phyloP scores from a whole-genome alignment of 352 stramenopile species.

The Phytophthora meadii region DNA sequence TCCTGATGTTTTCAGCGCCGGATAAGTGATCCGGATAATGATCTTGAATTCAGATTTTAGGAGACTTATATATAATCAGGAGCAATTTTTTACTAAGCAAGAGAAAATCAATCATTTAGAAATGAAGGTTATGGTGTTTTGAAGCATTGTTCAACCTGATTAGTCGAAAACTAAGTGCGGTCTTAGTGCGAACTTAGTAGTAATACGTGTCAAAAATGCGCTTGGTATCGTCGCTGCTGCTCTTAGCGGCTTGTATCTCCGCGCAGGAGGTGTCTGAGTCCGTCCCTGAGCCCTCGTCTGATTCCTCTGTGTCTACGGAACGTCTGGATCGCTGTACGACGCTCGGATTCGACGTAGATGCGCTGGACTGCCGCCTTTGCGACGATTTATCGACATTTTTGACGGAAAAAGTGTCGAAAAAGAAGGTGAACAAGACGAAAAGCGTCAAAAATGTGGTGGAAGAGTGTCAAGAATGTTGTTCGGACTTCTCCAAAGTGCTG shows the following conservation, averaged over 20 bases:
- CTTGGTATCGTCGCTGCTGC: conserved; percentile 9
- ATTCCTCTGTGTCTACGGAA: background rate
- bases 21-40: conserved; percentile 14
- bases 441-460: conserved; percentile 20
- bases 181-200: too few species aligned
- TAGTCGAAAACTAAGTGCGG: background rate
- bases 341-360: conserved; percentile 63
- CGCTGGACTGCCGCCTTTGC: conserved; percentile 71
- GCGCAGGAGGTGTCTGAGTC: conserved; percentile 15
- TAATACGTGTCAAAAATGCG: conserved; percentile 10
- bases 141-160: background rate
- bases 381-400: conserved; percentile 52
- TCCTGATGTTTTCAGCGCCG: conserved; percentile 1
- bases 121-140: background rate
- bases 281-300: background rate
- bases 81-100: too few species aligned
- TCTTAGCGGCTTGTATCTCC: background rate
- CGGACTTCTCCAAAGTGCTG: conserved; percentile 44
- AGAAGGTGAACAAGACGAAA: conserved; percentile 9
- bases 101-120: too few species aligned
- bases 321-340: conserved; percentile 36
- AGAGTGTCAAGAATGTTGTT: conserved; percentile 61
- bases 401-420: background rate
- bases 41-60: too few species aligned
- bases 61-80: too few species aligned